Conservation (phyloP, 495 filamentous ascomycete species). For the Penicillium coffeae region DNA sequence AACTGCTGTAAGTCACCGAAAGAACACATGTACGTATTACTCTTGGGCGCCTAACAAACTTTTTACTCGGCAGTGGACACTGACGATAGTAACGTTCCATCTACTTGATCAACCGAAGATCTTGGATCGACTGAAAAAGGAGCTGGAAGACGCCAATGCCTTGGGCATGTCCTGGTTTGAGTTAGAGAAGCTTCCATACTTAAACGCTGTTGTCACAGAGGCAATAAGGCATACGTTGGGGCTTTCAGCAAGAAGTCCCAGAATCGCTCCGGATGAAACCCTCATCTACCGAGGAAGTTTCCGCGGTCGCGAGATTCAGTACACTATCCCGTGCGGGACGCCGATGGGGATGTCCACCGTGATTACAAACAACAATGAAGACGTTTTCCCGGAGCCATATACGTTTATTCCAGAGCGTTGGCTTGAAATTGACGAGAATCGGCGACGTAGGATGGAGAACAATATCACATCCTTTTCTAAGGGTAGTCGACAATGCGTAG, state of each 20-base stretch:
- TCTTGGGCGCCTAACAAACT: slow-evolving; percentile 38
- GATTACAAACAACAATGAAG: neutral
- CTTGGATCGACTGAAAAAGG: neutral
- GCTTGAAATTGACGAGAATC: neutral
- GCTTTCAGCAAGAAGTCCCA: neutral
- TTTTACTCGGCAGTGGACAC: slow-evolving; percentile 45
- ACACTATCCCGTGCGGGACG: neutral
- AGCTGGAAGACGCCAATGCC: neutral
- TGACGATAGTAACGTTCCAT: slow-evolving; percentile 13
- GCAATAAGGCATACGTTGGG: neutral
- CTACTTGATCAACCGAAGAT: slow-evolving; percentile 2
- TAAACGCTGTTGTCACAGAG: neutral
- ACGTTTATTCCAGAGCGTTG: slow-evolving; percentile 1
- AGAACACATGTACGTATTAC: slow-evolving; percentile 17
- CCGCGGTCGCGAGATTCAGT: neutral
- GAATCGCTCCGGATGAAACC: neutral
- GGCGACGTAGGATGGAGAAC: slow-evolving; percentile 25
- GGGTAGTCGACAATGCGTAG: slow-evolving; percentile 28
- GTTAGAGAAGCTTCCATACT: neutral
- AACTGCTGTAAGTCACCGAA: slow-evolving; percentile 26
- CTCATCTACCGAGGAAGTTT: neutral
- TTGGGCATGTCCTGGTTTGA: neutral
- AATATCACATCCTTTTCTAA: slow-evolving; percentile 21
- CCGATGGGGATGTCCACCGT: neutral
- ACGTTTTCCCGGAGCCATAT: neutral